A percentile compares a stretch with the other conserved stretches of the same genome.
Evolutionary conservation across 306 rosid genomes (phyloP).

Genomic region (Prinsepia uniflora): DNA sequence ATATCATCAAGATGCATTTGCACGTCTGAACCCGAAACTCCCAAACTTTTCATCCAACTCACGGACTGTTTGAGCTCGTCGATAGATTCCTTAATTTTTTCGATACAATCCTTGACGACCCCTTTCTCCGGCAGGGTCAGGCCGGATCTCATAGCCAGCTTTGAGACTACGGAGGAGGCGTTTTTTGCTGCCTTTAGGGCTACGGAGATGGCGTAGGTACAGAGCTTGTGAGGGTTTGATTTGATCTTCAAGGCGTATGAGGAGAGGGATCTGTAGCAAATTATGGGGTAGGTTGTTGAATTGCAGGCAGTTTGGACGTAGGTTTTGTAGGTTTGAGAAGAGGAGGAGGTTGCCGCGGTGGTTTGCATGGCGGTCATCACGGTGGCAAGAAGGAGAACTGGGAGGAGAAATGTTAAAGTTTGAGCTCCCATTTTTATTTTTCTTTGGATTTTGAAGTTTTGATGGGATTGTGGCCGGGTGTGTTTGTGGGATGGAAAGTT

Average conservation of each 20-base stretch:
- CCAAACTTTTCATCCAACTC: constrained; percentile 7
- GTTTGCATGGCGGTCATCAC: neutral
- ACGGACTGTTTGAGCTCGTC: constrained; percentile 19
- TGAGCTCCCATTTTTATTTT: constrained; percentile 8
- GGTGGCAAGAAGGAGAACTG: neutral
- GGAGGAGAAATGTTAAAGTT: constrained; percentile 1
- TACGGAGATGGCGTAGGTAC: constrained; percentile 34
- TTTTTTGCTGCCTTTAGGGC: constrained; percentile 28
- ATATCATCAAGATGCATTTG: constrained; percentile 17
- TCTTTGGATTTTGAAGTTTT: neutral
- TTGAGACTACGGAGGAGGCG: constrained; percentile 25
- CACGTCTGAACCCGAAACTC: neutral
- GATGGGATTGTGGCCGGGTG: neutral
- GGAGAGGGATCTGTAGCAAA: constrained; percentile 39
- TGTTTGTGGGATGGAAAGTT: neutral
- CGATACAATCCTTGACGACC: constrained; percentile 43
- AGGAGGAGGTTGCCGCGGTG: constrained; percentile 4
- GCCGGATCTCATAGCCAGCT: constrained; percentile 1
- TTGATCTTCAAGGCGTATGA: constrained; percentile 41
- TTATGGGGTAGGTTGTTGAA: constrained; percentile 38
- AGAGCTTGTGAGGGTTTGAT: constrained; percentile 35
- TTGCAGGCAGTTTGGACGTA: constrained; percentile 17
- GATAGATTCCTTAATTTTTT: constrained; percentile 17
- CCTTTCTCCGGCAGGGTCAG: constrained; percentile 8
- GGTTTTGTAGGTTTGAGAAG: constrained; percentile 2